Conservation (phyloP, 2,329 filamentous ascomycete genomes). For the Acrodontium crateriforme region DNA sequence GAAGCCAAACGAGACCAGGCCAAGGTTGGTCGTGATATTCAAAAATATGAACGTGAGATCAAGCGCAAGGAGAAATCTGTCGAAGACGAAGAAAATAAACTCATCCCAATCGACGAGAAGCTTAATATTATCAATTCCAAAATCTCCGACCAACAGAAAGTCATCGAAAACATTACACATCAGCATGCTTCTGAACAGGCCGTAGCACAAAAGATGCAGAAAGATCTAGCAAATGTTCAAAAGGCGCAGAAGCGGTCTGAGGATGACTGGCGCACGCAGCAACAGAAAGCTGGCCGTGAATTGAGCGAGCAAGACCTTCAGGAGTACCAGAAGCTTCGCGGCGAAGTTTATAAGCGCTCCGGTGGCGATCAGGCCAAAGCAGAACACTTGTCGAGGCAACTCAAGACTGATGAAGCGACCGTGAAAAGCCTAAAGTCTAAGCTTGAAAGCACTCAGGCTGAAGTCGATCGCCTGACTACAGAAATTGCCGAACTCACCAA, state of each 20-base stretch:
- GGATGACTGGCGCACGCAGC: constrained; percentile 67
- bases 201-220: constrained; percentile 60
- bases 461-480: constrained; percentile 57
- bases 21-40: constrained; percentile 59
- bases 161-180: constrained; percentile 57
- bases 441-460: constrained; percentile 63
- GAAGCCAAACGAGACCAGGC: constrained; percentile 73
- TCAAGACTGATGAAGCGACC: constrained; percentile 83
- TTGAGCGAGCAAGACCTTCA: constrained; percentile 75
- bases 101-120: constrained; percentile 88
- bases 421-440: constrained; percentile 81
- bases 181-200: constrained; percentile 60
- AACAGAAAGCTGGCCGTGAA: constrained; percentile 75
- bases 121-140: constrained; percentile 64
- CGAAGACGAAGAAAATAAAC: constrained; percentile 69
- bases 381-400: constrained; percentile 73
- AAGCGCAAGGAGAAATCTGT: constrained; percentile 75
- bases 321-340: constrained; percentile 73
- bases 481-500: constrained; percentile 58
- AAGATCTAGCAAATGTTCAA: constrained; percentile 69
- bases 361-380: constrained; percentile 70
- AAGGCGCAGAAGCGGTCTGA: constrained; percentile 85
- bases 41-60: constrained; percentile 72
- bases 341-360: constrained; percentile 72
- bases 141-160: constrained; percentile 51